Conservation (phyloP, 2,329 filamentous ascomycete genomes). For the Epichloe elymi region DNA sequence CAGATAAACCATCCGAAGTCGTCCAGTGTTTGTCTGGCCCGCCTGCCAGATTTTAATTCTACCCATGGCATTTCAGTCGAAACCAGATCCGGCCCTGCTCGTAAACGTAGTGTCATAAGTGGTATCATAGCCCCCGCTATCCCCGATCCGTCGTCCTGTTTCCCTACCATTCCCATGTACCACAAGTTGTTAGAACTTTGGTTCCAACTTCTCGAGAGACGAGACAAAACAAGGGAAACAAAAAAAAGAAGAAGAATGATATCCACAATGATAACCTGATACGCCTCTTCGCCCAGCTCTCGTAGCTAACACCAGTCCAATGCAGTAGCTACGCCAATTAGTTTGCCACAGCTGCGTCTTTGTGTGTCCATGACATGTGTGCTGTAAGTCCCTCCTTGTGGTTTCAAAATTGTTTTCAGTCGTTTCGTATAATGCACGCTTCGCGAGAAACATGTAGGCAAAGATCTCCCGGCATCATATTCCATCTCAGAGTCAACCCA, state of each 20-base stretch:
- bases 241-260: not conserved
- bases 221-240: slow-evolving; percentile 6
- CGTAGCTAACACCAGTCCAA: slow-evolving; percentile 8
- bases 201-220: slow-evolving; percentile 3
- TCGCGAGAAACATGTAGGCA: not conserved
- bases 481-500: slow-evolving; percentile 14
- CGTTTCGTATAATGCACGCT: slow-evolving; percentile 1
- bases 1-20: not conserved
- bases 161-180: not conserved
- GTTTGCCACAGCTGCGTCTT: slow-evolving; percentile 3
- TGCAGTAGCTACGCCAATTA: slow-evolving; percentile 5
- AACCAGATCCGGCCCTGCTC: not conserved
- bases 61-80: not conserved
- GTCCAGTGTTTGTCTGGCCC: not conserved
- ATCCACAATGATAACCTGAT: slow-evolving; percentile 8
- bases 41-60: not conserved
- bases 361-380: slow-evolving; percentile 3
- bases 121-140: slow-evolving; percentile 21
- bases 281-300: slow-evolving; percentile 9
- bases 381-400: slow-evolving; percentile 1
- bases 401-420: slow-evolving; percentile 3
- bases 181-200: slow-evolving; percentile 15
- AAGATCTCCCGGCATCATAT: slow-evolving; percentile 1
- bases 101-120: slow-evolving; percentile 21
- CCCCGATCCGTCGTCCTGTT: slow-evolving; percentile 13